Evolutionary conservation across 176 grass and related monocot genomes (phyloP).

Genomic region (Carex littledalei): DNA sequence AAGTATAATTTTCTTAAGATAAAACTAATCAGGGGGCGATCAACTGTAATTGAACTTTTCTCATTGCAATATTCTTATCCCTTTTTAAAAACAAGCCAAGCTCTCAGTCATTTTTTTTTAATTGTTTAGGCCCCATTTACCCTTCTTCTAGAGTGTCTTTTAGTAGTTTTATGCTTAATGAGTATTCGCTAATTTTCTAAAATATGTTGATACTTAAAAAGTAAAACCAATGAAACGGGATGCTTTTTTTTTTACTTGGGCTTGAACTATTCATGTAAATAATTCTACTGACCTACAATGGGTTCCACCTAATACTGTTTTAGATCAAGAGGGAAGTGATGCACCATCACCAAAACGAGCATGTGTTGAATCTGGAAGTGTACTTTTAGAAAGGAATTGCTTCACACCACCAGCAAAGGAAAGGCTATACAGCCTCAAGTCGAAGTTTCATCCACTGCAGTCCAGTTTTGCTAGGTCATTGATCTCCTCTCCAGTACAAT

Average conservation of each 20-base stretch:
- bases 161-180: not conserved
- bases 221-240: not conserved
- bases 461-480: constrained; percentile 80
- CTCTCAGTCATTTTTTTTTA: not conserved
- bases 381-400: constrained; percentile 41
- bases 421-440: constrained; percentile 44
- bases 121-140: not conserved
- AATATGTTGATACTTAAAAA: not conserved
- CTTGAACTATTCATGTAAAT: constrained; percentile 1
- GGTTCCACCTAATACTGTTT: not conserved
- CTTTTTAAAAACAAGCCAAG: not conserved
- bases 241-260: not conserved
- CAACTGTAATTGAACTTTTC: not conserved
- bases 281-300: not conserved
- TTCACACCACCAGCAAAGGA: constrained; percentile 72
- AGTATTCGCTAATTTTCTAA: not conserved
- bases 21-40: not conserved
- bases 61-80: not conserved
- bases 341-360: constrained; percentile 56
- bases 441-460: constrained; percentile 69
- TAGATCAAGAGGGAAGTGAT: constrained; percentile 40
- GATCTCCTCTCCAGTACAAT: constrained; percentile 23
- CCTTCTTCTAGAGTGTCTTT: not conserved
- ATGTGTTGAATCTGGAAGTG: constrained; percentile 50
- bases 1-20: not conserved